phyloP scores from a whole-genome alignment of 2,329 filamentous ascomycete species.

The Pseudocercospora macadamiae region DNA sequence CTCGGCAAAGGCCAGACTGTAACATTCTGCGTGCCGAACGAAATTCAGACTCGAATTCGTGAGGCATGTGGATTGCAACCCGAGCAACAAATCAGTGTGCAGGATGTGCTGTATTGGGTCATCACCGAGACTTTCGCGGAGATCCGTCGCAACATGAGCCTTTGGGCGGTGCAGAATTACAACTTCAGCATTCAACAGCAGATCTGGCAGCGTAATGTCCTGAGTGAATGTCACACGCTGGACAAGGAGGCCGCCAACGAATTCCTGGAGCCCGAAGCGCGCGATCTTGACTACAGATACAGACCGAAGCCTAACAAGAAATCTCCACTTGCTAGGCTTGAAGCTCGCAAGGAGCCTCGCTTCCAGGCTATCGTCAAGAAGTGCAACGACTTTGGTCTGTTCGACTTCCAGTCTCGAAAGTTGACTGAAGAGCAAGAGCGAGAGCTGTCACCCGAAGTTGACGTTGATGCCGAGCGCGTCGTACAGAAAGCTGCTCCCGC shows the following conservation, averaged over 20 bases:
- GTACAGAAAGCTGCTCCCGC: slow-evolving; percentile 50
- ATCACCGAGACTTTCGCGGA: slow-evolving; percentile 61
- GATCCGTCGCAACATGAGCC: slow-evolving; percentile 53
- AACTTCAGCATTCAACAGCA: slow-evolving; percentile 45
- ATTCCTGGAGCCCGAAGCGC: slow-evolving; percentile 70
- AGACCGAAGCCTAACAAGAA: not conserved
- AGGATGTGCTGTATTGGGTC: slow-evolving; percentile 62
- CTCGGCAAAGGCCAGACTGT: slow-evolving; percentile 69
- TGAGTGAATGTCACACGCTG: slow-evolving; percentile 54
- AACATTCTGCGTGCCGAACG: slow-evolving; percentile 61
- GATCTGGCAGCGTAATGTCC: slow-evolving; percentile 47
- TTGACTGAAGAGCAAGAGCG: slow-evolving; percentile 70
- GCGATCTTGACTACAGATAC: slow-evolving; percentile 60
- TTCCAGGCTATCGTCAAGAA: slow-evolving; percentile 33
- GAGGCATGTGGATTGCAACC: slow-evolving; percentile 9
- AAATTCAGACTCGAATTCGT: slow-evolving; percentile 61
- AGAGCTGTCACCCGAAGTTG: slow-evolving; percentile 53
- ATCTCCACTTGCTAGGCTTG: slow-evolving; percentile 49
- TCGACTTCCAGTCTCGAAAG: slow-evolving; percentile 32
- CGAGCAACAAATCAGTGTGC: slow-evolving; percentile 47
- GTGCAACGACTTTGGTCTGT: slow-evolving; percentile 26
- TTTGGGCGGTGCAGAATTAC: slow-evolving; percentile 65
- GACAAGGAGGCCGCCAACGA: not conserved
- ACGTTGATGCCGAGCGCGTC: slow-evolving; percentile 64
- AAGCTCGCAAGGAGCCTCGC: slow-evolving; percentile 37